Conservation (phyloP, 768 basidiomycete genomes). For the Filobasidium floriforme region DNA sequence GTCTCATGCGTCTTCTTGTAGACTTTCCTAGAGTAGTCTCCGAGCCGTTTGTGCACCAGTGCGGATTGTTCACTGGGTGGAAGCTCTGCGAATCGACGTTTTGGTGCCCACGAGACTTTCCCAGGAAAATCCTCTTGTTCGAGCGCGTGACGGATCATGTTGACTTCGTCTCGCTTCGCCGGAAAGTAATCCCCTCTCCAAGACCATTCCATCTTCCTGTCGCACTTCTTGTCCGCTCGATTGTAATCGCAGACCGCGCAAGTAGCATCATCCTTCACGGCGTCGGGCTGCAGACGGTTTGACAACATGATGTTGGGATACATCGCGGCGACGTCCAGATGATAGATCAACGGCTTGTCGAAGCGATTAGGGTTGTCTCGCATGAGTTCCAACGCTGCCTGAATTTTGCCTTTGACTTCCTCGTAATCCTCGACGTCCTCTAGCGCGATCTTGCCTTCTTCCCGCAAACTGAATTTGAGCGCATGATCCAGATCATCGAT, state of each 20-base stretch:
- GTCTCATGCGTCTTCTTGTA: conserved; percentile 99
- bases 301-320: conserved; percentile 99
- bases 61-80: conserved; percentile 78
- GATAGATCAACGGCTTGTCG: conserved; percentile 94
- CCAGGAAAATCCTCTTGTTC: conserved; percentile 90
- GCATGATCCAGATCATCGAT: conserved; percentile 92
- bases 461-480: conserved; percentile 73
- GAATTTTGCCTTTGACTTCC: conserved; percentile 75
- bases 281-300: conserved; percentile 95
- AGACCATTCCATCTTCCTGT: conserved; percentile 89
- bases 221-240: conserved; percentile 88
- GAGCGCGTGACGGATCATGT: conserved; percentile 95
- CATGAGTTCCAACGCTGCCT: conserved; percentile 69
- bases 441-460: conserved; percentile 67
- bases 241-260: conserved; percentile 99
- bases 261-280: conserved; percentile 88
- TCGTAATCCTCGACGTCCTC: conserved; percentile 91
- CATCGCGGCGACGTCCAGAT: conserved; percentile 98
- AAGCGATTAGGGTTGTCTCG: conserved; percentile 81
- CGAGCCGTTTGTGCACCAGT: conserved; percentile 87
- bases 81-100: conserved; percentile 76
- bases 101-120: conserved; percentile 62
- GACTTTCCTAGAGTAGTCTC: conserved; percentile 96
- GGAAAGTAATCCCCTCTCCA: conserved; percentile 99
- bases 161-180: conserved; percentile 90